A percentile compares a stretch with the other conserved stretches of the same genome.
Conservation (phyloP, 2,329 filamentous ascomycete species). For the Clonostachys solani region DNA sequence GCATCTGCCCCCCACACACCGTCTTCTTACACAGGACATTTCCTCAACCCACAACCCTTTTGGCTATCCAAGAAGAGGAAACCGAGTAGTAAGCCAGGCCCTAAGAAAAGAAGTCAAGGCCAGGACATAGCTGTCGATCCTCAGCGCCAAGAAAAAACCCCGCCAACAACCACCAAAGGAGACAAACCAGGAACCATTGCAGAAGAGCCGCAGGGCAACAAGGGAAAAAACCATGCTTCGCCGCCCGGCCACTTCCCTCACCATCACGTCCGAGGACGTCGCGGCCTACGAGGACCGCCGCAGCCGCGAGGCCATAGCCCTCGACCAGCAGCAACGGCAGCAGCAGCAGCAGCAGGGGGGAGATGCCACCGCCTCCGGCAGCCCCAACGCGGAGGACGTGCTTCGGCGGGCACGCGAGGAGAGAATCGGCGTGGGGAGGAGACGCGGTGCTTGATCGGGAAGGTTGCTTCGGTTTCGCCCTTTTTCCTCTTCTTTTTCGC, state of each 20-base stretch:
- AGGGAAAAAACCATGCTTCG: constrained; percentile 49
- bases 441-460: too few species aligned
- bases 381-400: constrained; percentile 14
- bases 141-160: too few species aligned
- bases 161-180: too few species aligned
- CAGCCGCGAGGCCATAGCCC: constrained; percentile 30
- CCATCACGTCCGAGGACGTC: constrained; percentile 66
- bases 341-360: constrained; percentile 10
- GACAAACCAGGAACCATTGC: background rate
- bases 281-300: constrained; percentile 65
- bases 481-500: too few species aligned
- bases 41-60: too few species aligned
- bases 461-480: too few species aligned
- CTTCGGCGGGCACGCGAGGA: constrained; percentile 27
- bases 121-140: too few species aligned
- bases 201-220: background rate
- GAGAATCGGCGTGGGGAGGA: constrained; percentile 27
- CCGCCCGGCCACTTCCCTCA: constrained; percentile 62
- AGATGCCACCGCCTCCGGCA: constrained; percentile 11
- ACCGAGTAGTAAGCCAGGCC: too few species aligned
- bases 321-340: constrained; percentile 17
- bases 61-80: too few species aligned
- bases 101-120: too few species aligned
- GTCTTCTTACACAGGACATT: too few species aligned
- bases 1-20: too few species aligned